Percentiles rank a stretch among this genome's conserved stretches.
Conservation (phyloP, 345 rosid genomes). For the Populus euphratica region DNA sequence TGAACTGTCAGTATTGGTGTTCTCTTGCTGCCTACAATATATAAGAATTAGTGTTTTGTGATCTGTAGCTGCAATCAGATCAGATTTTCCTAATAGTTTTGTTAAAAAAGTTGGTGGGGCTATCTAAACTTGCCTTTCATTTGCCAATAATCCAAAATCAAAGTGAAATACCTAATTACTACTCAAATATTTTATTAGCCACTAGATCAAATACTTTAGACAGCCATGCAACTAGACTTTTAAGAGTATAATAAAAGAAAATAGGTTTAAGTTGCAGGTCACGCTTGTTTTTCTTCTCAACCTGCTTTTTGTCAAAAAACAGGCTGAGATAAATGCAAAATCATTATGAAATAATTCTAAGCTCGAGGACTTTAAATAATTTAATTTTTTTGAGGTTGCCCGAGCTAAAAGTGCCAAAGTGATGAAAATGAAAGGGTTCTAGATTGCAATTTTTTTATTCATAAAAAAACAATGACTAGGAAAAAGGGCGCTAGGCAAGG, state of each 20-base stretch:
- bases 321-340: background rate
- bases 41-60: background rate
- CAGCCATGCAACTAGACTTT: too few relatives aligned
- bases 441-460: background rate
- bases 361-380: background rate
- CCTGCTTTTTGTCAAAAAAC: too few relatives aligned
- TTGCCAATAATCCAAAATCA: background rate
- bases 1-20: background rate
- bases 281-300: too few relatives aligned
- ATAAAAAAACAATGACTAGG: background rate
- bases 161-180: background rate
- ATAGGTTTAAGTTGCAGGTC: too few relatives aligned
- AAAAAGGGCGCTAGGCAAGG: background rate
- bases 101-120: too few relatives aligned
- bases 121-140: background rate
- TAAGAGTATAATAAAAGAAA: too few relatives aligned
- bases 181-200: too few relatives aligned
- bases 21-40: background rate
- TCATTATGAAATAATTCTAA: background rate
- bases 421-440: background rate
- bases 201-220: too few relatives aligned
- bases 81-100: background rate
- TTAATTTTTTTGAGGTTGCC: background rate
- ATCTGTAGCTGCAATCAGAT: background rate
- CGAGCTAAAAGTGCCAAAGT: background rate